Evolutionary conservation across 306 rosid species (phyloP), one percentile per base, ranked within the genome.

Genomic region (Ceratonia siliqua): DNA sequence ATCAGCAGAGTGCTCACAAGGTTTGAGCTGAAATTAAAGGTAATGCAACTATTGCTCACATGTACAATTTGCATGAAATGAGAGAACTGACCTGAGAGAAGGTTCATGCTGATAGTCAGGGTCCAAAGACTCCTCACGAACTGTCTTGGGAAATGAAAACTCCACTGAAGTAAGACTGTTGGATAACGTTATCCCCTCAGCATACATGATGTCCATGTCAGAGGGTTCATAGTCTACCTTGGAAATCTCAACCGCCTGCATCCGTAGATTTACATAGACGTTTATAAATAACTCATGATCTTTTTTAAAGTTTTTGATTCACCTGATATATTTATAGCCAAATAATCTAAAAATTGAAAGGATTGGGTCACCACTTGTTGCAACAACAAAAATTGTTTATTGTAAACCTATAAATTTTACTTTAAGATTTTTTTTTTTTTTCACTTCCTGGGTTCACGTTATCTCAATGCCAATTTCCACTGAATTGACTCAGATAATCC

Each of bases 161-260:
- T 93, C 96, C 82, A 91, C 75, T 11, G 80, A 72, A 73, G 72
- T 67, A 64, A 91, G 84, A 76, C 87, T 72, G 42, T 93, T 89
- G 72, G 86, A 86, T 41, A 82, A 74, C 48, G 85, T 68, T n/a
- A 93, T 83, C 66, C 98, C 97, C 76, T 93, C 96, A 1, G 97
- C 92, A 49, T 86, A 93, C 83, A 93, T 70, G 66, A 91, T 87
- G 79, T 93, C 98, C 55, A 57, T 87, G 70, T 91, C 87, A 21
- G 97, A 80, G 46, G 95, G 97, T 70, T 86, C 79, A 18, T 87
- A 93, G 54, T 91, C 92, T 9, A 58, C 17, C 78, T 82, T 87
- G 38, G 91, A 87, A 86, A 91, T 93, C 73, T 91, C 98, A 58
- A 85, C 75, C 36, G 98, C 98, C 98, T 93, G 76, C 80, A 58